phyloP scores from a whole-genome alignment of 2,329 filamentous ascomycete genomes.

The Aaosphaeria pasadenensis region DNA sequence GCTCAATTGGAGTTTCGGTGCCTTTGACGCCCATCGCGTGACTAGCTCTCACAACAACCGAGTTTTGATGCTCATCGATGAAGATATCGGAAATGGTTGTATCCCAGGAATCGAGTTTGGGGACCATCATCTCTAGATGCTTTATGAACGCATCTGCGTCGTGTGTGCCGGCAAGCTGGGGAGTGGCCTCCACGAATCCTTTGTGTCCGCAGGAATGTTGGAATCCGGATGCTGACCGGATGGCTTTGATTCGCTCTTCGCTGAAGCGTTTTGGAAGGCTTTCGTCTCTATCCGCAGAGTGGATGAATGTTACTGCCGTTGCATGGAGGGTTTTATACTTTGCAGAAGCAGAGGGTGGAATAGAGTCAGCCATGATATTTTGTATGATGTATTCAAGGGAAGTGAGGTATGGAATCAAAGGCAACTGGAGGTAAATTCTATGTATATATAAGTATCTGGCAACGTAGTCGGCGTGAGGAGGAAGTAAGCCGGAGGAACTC shows the following conservation, averaged over 20 bases:
- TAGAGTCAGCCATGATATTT: not conserved
- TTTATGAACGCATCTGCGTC: conserved; percentile 1
- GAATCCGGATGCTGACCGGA: conserved; percentile 13
- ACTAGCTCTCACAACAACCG: conserved; percentile 11
- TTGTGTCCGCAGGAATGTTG: conserved; percentile 28
- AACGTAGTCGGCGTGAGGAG: no score
- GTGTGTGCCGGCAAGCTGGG: not conserved
- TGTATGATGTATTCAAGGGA: no score
- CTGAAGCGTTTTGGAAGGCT: conserved; percentile 7
- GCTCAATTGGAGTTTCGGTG: conserved; percentile 9
- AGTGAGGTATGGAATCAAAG: no score
- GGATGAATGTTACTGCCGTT: conserved; percentile 15
- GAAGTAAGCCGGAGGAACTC: no score
- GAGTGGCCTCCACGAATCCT: conserved; percentile 16
- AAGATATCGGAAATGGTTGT: conserved; percentile 13
- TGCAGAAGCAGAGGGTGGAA: not conserved
- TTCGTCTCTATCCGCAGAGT: conserved; percentile 5
- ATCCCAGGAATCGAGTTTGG: conserved; percentile 14
- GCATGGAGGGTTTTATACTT: conserved; percentile 10
- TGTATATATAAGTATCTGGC: no score
- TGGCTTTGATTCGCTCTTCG: conserved; percentile 11
- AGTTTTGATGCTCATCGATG: conserved; percentile 14
- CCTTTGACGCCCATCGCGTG: conserved; percentile 14
- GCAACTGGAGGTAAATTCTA: no score
- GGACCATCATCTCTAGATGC: conserved; percentile 3